phyloP scores from a whole-genome alignment of 1,284 basidiomycete genomes.

The Agaricales sp. region DNA sequence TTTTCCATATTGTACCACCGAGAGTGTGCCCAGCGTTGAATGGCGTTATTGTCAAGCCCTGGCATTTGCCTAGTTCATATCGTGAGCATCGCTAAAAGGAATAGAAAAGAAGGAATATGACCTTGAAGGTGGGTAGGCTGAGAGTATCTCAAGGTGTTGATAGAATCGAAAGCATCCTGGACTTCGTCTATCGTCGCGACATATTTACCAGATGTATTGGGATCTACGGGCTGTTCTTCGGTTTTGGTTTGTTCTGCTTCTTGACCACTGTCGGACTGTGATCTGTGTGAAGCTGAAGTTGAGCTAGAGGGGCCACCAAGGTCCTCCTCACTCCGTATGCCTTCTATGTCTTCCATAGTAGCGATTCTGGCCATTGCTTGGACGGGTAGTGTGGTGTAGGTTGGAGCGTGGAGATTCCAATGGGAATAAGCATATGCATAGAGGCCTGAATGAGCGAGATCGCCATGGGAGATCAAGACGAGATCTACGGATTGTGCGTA shows the following conservation, averaged over 20 bases:
- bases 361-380: conserved; percentile 95
- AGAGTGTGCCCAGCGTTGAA: conserved; percentile 95
- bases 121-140: conserved; percentile 95
- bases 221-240: conserved; percentile 12
- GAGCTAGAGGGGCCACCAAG: conserved; percentile 29
- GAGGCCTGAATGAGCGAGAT: conserved; percentile 80
- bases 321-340: conserved; percentile 68
- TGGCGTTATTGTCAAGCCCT: conserved; percentile 90
- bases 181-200: conserved; percentile 77
- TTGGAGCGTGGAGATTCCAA: conserved; percentile 84
- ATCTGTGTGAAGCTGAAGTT: neutral
- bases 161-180: conserved; percentile 88
- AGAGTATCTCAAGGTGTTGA: conserved; percentile 90
- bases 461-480: conserved; percentile 89
- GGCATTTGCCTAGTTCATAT: conserved; percentile 81
- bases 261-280: neutral
- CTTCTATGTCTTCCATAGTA: conserved; percentile 75
- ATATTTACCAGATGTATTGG: conserved; percentile 27
- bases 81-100: no score
- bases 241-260: conserved; percentile 11
- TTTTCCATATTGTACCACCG: conserved; percentile 97
- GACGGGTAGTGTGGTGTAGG: conserved; percentile 94
- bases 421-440: conserved; percentile 85
- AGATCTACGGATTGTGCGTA: conserved; percentile 71
- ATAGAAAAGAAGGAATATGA: conserved; percentile 20